Base-by-base conservation (phyloP, 768 basidiomycete genomes). In the Pleurotus djamor region DNA sequence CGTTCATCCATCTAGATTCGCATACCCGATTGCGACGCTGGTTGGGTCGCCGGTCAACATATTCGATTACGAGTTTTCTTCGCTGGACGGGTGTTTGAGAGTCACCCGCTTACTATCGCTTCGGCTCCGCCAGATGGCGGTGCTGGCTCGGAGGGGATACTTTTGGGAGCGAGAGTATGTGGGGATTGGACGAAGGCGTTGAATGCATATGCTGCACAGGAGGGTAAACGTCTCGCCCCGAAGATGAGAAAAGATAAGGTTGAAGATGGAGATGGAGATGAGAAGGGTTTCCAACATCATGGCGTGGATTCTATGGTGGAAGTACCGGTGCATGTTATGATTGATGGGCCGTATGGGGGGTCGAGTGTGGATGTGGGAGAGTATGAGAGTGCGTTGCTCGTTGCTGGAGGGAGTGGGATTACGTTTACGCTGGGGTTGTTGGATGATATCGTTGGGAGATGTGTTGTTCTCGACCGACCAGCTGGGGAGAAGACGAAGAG, bases 341-440 rank as follows among this genome's bases (percentile, higher is more conserved):
- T 96, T 48, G 93, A 94, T 59, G 94, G 94, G 1, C 93, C 94
- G 0, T 95, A 95, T 66, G 94, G 92, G 2, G 92, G 93, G 0
- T 86, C 85, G 17, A 80, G 83, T 16, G 67, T 94, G 60, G 89
- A 91, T 65, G 72, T 92, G 13, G 85, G 83, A 0, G 72, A 77
- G 35, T 89, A 85, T 60, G 93, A 94, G 71, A 83, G 78, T 14
- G 89, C 85, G n/a, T 63, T 95, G 10, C 76, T 96, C 32, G 73
- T 96, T 32, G 87, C 92, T 0, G 94, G 94, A 1, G 94, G 94
- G 2, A 87, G 88, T 6, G 94, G 94, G 0, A 83, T 85, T 51
- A 94, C 92, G 2, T 95, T 94, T 69, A 86, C 87, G 0, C 74
- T 96, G 1, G 91, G 89, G 0, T 69, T 94, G 28, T 74, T 95